Evolutionary conservation across 139 green algal genomes (phyloP), one percentile per base, ranked within the genome.

Genomic region (Ettlia oleoabundans): DNA sequence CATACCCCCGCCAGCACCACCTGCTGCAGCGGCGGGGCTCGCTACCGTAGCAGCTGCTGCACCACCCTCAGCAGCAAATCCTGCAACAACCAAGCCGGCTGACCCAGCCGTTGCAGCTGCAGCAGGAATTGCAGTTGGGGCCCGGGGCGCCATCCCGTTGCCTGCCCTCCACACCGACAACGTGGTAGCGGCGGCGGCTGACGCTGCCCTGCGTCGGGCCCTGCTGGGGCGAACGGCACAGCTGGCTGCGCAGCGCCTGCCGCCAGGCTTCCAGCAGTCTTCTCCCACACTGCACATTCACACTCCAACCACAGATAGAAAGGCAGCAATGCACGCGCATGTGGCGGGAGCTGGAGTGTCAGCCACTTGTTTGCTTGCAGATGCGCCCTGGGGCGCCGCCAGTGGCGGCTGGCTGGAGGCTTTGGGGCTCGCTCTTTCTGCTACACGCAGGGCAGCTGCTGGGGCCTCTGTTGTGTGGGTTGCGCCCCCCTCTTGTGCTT

Each of bases 171-270:
- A n/a, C n/a, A n/a, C 43, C 43, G 43, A n/a, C n/a, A 7, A 52
- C 38, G 4, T 21, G 10, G 30, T 52, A 35, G 73, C 43, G 0
- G 58, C 38, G 26, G 61, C 33, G 28, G 81, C 61, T 9, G 61
- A 35, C 5, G 71, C 35, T 3, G 64, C 63, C 2, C 47, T 86
- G 73, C 82, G 38, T 13, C 41, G 81, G 6, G 81, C 81, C 24
- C 58, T 81, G 38, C 18, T 73, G 0, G 81, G 40, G 9, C 81
- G 81, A 9, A 76, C 61, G 6, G 80, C 71, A 1, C 40, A 26
- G 26, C 61, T 61, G 10, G 40, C 47, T 18, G 33, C 15, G 15
- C n/a, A 70, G 65, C 71, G 37, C 33, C 71, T 80, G n/a, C 52
- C 40, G 26, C 18, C n/a, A 10, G 40, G 52, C 40, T 40, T 42